These are phyloP conservation scores for Penicillium sp. DNA, from an alignment of 2,329 filamentous ascomycete species.

Conservation along the genomic window DNA sequence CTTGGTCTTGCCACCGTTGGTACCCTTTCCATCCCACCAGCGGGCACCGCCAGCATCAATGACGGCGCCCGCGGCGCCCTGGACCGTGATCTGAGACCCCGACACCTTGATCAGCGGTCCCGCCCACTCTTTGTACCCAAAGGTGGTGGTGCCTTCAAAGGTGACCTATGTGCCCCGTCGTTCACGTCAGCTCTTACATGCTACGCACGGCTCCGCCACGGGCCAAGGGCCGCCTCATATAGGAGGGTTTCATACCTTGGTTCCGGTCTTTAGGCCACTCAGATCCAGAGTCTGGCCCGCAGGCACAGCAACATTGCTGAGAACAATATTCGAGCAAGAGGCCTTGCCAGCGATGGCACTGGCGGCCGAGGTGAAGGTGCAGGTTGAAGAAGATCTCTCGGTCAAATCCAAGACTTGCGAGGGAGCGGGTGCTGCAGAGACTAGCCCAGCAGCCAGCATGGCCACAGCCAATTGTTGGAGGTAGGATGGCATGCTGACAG, in stretches of 20 bases:
- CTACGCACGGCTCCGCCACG: too few species aligned
- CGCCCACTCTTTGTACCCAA: constrained; percentile 1
- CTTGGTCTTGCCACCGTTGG: constrained; percentile 53
- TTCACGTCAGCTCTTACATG: too few species aligned
- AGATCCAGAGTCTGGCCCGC: constrained; percentile 55
- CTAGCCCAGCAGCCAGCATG: not conserved
- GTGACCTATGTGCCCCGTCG: not conserved
- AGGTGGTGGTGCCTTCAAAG: constrained; percentile 4
- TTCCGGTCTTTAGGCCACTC: constrained; percentile 48
- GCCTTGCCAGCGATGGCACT: constrained; percentile 45
- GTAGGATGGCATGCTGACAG: not conserved
- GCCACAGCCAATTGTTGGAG: not conserved
- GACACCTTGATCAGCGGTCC: constrained; percentile 1
- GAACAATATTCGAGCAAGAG: constrained; percentile 50
- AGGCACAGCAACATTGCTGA: constrained; percentile 53
- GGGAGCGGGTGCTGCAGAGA: not conserved
- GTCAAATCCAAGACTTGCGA: not conserved
- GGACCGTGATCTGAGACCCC: constrained; percentile 10
- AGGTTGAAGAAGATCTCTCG: constrained; percentile 26
- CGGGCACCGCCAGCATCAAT: constrained; percentile 1
- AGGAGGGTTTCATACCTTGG: constrained; percentile 32
- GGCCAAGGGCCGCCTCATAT: too few species aligned
- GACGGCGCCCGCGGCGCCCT: constrained; percentile 3
- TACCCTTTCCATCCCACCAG: constrained; percentile 41
- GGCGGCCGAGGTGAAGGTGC: constrained; percentile 51